Evolutionary conservation across 2,329 filamentous ascomycete genomes (phyloP), one percentile per base, ranked within the genome.

Genomic region (Trichoderma sp.): DNA sequence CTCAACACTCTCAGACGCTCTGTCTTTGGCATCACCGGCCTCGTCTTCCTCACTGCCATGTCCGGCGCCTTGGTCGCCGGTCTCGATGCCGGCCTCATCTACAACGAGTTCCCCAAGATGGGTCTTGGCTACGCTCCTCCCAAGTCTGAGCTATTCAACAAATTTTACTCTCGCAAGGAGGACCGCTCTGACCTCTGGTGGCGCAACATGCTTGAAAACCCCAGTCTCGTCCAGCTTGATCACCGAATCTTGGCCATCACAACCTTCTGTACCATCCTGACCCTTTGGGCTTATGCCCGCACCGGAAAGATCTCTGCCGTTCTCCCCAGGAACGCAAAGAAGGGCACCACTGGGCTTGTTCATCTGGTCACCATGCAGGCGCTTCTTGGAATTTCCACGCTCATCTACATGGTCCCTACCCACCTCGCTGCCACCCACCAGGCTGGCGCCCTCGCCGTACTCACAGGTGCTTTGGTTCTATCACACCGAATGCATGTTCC

Each of bases 61-160:
- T 97, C 96, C 4, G 96, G 95, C 66, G 95, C 90, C 5, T 87
- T 99, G 2, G 96, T 99, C 37, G 96, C 96, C 7, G 96, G 96
- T 37, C 89, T 99, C 16, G 96, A 99, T 77, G 96, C 96, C 10
- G 96, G 96, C 10, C 85, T 99, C 68, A 98, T 99, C 81, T 99
- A 99, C 85, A 99, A 99, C 79, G 94, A 99, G 80, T 98, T 99
- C 79, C 96, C 96, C 7, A 92, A 87, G 81, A 99, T 99, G 96
- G 96, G 96, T 10, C 81, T 88, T 4, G 93, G 94, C 13, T 83
- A 97, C 26, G 86, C 93, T 0, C 95, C 95, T 1, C 95, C 95
- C 0, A 88, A 86, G 76, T 85, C 88, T 11, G 95, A 98, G 82
- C 89, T 98, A 37, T 94, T 93, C 79, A 90, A 95, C 76, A 84